Evolutionary conservation across 495 filamentous ascomycete genomes (phyloP), one percentile per base, ranked within the genome.

Genomic region (Daldinia concentrica): DNA sequence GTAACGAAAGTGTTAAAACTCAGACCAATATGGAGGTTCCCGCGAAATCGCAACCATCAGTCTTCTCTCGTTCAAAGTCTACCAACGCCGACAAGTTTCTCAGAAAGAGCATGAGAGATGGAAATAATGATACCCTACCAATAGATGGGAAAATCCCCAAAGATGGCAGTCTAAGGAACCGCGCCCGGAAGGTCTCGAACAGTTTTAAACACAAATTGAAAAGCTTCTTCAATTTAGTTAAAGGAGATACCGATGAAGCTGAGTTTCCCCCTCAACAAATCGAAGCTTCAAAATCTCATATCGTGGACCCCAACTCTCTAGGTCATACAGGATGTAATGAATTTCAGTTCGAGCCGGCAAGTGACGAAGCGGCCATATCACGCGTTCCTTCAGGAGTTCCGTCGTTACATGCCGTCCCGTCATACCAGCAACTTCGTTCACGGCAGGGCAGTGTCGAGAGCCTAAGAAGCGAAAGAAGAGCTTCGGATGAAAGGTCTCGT

Each of bases 131-230:
- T 22, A 71, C 63, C 57, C 68, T 24, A 78, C 81, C 15, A 29
- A 76, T 55, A 52, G 70, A 34, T 41, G 37, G 59, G 4, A 66
- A 74, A 14, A 22, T 60, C 0, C 17, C 63, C 0, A 83, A 79
- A 43, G 73, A 77, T 22, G 79, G 71, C 17, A 79, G 79, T 11
- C 68, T 90, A 34, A 85, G 84, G 64, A 74, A 72, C 4, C 87
- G 81, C 75, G 86, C 89, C 7, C 85, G 90, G 52, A 86, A 84
- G 19, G 83, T 89, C 11, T 92, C 90, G 0, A 81, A 79, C 22
- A 85, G 84, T 1, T 81, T 93, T 69, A 91, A 88, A 69, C 84
- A 84, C 41, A 88, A 86, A 48, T 51, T 93, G 43, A 89, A 85
- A 66, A 85, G 80, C 41, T 81, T 92, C 5, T 89, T 92, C 68